phyloP scores from a whole-genome alignment of 176 grass and related monocot species.

The Puya raimondii region DNA sequence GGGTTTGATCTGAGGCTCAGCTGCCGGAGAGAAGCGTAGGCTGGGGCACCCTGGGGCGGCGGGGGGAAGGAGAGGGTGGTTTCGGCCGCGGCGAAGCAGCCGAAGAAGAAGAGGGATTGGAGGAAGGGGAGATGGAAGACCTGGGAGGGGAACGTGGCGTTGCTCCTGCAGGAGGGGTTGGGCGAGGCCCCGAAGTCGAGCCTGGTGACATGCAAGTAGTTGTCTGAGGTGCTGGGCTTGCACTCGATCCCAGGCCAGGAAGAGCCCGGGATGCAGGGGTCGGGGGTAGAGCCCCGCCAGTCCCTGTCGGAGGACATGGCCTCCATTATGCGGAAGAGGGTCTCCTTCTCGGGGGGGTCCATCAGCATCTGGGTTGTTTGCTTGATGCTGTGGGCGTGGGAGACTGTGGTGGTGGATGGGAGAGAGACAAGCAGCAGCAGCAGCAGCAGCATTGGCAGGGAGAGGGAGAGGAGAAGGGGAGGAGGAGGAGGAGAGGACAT shows the following conservation, averaged over 20 bases:
- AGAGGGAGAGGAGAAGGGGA: neutral
- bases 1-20: conserved; percentile 75
- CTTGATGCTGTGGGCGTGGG: neutral
- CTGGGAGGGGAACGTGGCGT: conserved; percentile 49
- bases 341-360: conserved; percentile 52
- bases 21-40: conserved; percentile 55
- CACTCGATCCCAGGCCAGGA: conserved; percentile 89
- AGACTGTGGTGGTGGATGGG: neutral
- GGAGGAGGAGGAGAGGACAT: neutral
- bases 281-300: conserved; percentile 70
- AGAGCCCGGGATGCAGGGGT: conserved; percentile 40
- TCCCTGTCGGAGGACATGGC: conserved; percentile 75
- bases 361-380: conserved; percentile 10
- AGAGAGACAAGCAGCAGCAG: neutral
- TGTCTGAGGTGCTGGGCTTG: conserved; percentile 31
- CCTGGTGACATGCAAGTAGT: conserved; percentile 60
- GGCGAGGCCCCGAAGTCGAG: conserved; percentile 76
- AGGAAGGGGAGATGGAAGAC: conserved; percentile 55
- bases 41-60: conserved; percentile 18
- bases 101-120: conserved; percentile 75
- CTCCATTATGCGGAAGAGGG: conserved; percentile 74
- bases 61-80: conserved; percentile 35
- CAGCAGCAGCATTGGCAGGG: neutral
- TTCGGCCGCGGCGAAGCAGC: conserved; percentile 53
- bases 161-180: conserved; percentile 65